Evolutionary conservation across 164 flowering plant genomes (phyloP).

Genomic region (Vitis rupestris): DNA sequence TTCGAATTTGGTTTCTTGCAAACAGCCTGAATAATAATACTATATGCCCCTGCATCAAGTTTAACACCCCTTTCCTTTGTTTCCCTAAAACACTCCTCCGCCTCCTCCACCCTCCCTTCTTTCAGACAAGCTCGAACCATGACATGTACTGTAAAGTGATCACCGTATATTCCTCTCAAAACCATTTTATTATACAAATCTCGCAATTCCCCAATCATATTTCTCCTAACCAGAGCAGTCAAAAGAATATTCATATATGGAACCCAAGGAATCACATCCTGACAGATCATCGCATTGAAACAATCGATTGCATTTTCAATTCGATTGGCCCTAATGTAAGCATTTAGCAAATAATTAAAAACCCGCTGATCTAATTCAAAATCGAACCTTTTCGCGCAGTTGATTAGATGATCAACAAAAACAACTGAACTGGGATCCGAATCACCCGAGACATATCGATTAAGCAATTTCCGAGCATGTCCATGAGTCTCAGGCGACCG

Average conservation of each 20-base stretch:
- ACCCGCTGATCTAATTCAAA: slow-evolving; percentile 29
- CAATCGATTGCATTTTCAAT: slow-evolving; percentile 49
- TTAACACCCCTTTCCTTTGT: slow-evolving; percentile 48
- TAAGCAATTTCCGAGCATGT: slow-evolving; percentile 28
- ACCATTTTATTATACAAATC: slow-evolving; percentile 42
- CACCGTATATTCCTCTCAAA: slow-evolving; percentile 33
- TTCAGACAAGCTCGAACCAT: slow-evolving; percentile 58
- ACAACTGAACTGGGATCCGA: slow-evolving; percentile 18
- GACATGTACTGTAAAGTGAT: slow-evolving; percentile 37
- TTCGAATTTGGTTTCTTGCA: slow-evolving; percentile 41
- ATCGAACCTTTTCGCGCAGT: slow-evolving; percentile 28
- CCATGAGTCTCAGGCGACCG: slow-evolving; percentile 4
- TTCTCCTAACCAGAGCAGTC: slow-evolving; percentile 35
- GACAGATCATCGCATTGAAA: slow-evolving; percentile 36
- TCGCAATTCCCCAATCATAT: slow-evolving; percentile 34
- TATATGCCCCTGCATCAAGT: slow-evolving; percentile 39
- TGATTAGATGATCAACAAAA: slow-evolving; percentile 38
- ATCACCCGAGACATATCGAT: slow-evolving; percentile 24
- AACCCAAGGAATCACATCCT: slow-evolving; percentile 30
- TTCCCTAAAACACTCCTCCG: slow-evolving; percentile 39
- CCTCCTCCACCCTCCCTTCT: slow-evolving; percentile 52
- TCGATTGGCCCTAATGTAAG: slow-evolving; percentile 36
- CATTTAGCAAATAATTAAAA: slow-evolving; percentile 45
- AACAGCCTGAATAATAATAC: slow-evolving; percentile 43
- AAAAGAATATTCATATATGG: slow-evolving; percentile 36